These are phyloP conservation scores for Linderniella brevidens DNA, from an alignment of 257 asterid genomes.

Conservation along the genomic window DNA sequence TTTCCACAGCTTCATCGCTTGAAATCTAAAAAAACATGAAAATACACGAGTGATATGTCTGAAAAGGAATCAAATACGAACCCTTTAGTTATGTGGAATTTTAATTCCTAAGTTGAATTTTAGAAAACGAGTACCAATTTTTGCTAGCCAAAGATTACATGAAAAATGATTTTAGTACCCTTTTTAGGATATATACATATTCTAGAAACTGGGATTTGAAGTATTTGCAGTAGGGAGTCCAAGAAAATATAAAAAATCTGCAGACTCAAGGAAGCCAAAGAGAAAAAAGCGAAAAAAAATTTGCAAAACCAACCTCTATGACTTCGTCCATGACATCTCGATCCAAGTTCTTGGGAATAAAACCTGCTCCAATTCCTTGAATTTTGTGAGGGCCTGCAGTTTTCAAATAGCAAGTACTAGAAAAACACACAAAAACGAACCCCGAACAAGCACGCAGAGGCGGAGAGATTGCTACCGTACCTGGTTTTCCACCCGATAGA, in stretches of 20 bases:
- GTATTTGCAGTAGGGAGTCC: too few relatives aligned
- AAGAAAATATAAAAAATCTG: too few relatives aligned
- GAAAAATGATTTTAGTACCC: too few relatives aligned
- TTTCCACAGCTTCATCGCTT: slow-evolving; percentile 79
- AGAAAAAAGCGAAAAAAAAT: too few relatives aligned
- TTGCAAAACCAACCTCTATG: slow-evolving; percentile 34
- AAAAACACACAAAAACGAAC: neutral
- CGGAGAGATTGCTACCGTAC: slow-evolving; percentile 11
- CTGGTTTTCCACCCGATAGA: slow-evolving; percentile 41
- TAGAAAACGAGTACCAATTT: too few relatives aligned
- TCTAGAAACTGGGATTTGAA: too few relatives aligned
- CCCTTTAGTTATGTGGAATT: too few relatives aligned
- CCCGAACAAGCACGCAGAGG: neutral
- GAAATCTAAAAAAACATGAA: slow-evolving; percentile 45
- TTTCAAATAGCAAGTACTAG: slow-evolving; percentile 1
- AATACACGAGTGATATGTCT: slow-evolving; percentile 1
- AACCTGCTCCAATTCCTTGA: slow-evolving; percentile 71
- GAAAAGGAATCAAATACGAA: too few relatives aligned
- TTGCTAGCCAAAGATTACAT: too few relatives aligned
- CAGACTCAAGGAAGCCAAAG: too few relatives aligned
- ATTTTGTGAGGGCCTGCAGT: slow-evolving; percentile 51
- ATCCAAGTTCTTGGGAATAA: slow-evolving; percentile 47
- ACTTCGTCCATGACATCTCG: slow-evolving; percentile 41
- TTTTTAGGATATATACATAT: too few relatives aligned
- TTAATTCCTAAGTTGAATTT: too few relatives aligned